Evolutionary conservation across 768 basidiomycete species (phyloP), one percentile per base, ranked within the genome.

Genomic region (Tricholoma sp.): DNA sequence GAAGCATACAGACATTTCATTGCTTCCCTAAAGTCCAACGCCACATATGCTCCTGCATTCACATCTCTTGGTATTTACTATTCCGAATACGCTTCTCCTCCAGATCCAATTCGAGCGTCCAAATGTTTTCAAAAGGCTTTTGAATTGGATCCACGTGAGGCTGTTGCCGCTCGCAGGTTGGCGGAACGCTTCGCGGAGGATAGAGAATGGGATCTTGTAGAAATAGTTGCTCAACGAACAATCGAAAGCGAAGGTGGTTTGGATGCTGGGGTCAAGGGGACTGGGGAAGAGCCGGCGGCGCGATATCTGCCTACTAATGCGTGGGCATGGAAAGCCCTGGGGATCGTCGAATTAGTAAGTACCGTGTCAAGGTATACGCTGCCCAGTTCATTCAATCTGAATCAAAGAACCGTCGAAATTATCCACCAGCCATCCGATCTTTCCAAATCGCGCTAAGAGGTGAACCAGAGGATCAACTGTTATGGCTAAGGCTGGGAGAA

Each of bases 41-140:
- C 90, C 0, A 76, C 81, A 8, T 97, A 86, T 67, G 94, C 96
- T 0, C 89, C 97, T 1, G 86, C 97, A 0, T 98, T 93, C 69
- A 96, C 96, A 3, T 93, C 93, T 0, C 82, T 99, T 2, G 97
- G 97, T 6, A 75, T 91, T 49, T 94, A 94, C 72, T 98, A 98
- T 70, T 72, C 81, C 18, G 88, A 94, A 41, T 77, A 74, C 57
- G 74, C 81, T 3, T 72, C 76, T 10, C 92, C 93, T 0, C 83
- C 86, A 0, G 95, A 98, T 70, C 85, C 84, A 21, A 82, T 83
- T 5, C 84, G 95, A 35, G 90, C 96, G 0, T 88, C 91, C 3
- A 95, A 94, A 68, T 98, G 96, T 68, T 98, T 96, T 71, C 94
- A 98, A 65, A 98, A 96, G 66, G 97, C 96, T 0, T 98, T 99